A percentile compares a stretch with the other conserved stretches of the same genome.
Conservation (phyloP, 148 eudicot genomes). For the Euryodendron excelsum region DNA sequence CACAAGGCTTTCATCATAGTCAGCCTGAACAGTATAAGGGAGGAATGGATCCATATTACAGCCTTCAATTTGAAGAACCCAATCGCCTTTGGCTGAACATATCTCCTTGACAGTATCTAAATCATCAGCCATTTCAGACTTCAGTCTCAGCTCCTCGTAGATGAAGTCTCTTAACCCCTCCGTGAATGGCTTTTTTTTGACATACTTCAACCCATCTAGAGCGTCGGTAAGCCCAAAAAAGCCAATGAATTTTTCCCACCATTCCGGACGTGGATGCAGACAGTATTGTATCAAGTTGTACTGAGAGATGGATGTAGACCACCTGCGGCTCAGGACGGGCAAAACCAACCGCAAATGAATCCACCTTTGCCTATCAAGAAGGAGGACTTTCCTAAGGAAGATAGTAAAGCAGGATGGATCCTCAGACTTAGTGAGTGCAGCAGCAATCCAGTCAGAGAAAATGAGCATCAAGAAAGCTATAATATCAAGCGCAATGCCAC, state of each 20-base stretch:
- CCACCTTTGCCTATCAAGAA: conserved; percentile 4
- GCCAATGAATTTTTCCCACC: conserved; percentile 1
- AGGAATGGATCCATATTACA: conserved; percentile 3
- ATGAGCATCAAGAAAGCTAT: conserved; percentile 34
- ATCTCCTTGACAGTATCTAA: conserved; percentile 24
- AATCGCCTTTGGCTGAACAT: conserved; percentile 25
- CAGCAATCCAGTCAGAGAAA: conserved; percentile 37
- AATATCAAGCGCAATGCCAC: conserved; percentile 42
- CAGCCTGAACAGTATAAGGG: conserved; percentile 20
- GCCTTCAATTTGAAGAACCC: conserved; percentile 18
- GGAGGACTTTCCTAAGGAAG: neutral
- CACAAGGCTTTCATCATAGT: conserved; percentile 43
- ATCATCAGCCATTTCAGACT: conserved; percentile 28
- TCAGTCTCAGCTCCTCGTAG: conserved; percentile 30
- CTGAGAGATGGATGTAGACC: conserved; percentile 34
- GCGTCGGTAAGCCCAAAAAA: conserved; percentile 22
- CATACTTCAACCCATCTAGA: conserved; percentile 25
- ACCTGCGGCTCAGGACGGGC: conserved; percentile 26
- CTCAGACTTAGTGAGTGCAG: conserved; percentile 12
- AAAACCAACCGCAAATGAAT: neutral
- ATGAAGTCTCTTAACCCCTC: conserved; percentile 29
- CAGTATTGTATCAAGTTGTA: conserved; percentile 37
- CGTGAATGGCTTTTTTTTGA: conserved; percentile 15
- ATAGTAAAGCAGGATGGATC: neutral
- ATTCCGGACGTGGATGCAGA: conserved; percentile 17